Base-by-base conservation (phyloP, 495 filamentous ascomycete genomes). In the Tuber indicum region DNA sequence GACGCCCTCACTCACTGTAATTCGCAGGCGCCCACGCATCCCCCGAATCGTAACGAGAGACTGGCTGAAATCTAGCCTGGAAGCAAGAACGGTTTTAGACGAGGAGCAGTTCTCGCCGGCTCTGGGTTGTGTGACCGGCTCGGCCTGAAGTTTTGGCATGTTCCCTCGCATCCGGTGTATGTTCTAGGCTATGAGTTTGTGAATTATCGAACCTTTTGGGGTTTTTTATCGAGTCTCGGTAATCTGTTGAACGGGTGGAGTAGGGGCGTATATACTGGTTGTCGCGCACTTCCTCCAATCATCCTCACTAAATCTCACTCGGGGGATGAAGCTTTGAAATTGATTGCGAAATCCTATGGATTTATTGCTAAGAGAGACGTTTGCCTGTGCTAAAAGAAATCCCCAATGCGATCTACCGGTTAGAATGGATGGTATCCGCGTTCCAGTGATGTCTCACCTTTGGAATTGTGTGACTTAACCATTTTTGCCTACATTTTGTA, bases 31-130 rank as follows among this genome's bases (percentile, higher is more conserved):
- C 17, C 83, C 84, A 70, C 87, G 85, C 72, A 78, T 93, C 23
- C 93, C 95, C 1, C 87, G 94, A 79, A 84, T 97, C 41, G 92
- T 98, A 19, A 89, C 85, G 2, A 78, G 86, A 41, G 86, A 87
- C 32, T 99, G 96, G 96, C 85, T 97, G 1, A 87, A 90, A 72
- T 89, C 93, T 76, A 92, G 92, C 81, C 96, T 94, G 93, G 85
- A 85, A 76, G 91, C 93, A 84, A 87, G 87, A 75, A 97, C 95
- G 12, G 78, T 92, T 70, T 81, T 98, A 74, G 94, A 98, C 83
- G 96, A 98, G 88, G 93, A 94, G 79, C 85, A 84, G 45, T 89
- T 87, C 81, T 72, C 9, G 17, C 77, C 77, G n/a, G n/a, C 73
- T 45, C 70, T 21, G 44, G 45, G 41, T 21, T 39, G 46, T 14